phyloP scores from a whole-genome alignment of 495 filamentous ascomycete species.

The Neurospora sp. region DNA sequence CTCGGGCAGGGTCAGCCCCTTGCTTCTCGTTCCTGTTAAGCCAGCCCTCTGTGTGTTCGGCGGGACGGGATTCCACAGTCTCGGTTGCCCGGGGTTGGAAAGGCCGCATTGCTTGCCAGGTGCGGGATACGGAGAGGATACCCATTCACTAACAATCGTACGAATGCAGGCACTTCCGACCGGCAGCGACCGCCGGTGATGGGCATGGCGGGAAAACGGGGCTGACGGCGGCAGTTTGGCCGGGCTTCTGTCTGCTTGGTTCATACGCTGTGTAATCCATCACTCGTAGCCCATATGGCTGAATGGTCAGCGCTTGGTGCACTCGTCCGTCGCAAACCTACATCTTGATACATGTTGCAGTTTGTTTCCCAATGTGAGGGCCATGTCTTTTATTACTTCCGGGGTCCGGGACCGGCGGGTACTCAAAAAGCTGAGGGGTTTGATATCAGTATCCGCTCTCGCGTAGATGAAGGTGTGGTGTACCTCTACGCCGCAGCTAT shows the following conservation, averaged over 20 bases:
- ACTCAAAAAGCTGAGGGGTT: not conserved
- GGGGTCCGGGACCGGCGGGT: not conserved
- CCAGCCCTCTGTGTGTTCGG: not conserved
- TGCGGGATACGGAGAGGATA: not conserved
- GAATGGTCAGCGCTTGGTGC: not conserved
- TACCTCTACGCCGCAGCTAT: not conserved
- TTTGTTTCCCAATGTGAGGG: not conserved
- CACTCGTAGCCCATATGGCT: not conserved
- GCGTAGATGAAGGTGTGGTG: not conserved
- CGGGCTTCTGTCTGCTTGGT: not conserved
- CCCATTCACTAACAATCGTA: not conserved
- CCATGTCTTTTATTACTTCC: not conserved
- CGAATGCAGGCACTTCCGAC: not conserved
- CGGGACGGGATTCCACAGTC: not conserved
- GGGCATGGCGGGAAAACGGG: not conserved
- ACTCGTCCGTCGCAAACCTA: not conserved
- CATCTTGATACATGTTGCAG: not conserved
- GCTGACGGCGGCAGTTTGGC: not conserved
- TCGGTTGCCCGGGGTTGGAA: not conserved
- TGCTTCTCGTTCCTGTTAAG: not conserved
- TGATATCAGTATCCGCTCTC: not conserved
- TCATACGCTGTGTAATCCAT: not conserved
- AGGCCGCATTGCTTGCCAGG: not conserved
- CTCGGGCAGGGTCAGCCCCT: not conserved
- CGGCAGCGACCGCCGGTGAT: not conserved